Evolutionary conservation across 2,329 filamentous ascomycete species (phyloP), one percentile per base, ranked within the genome.

Genomic region (Parastagonospora nodorum): DNA sequence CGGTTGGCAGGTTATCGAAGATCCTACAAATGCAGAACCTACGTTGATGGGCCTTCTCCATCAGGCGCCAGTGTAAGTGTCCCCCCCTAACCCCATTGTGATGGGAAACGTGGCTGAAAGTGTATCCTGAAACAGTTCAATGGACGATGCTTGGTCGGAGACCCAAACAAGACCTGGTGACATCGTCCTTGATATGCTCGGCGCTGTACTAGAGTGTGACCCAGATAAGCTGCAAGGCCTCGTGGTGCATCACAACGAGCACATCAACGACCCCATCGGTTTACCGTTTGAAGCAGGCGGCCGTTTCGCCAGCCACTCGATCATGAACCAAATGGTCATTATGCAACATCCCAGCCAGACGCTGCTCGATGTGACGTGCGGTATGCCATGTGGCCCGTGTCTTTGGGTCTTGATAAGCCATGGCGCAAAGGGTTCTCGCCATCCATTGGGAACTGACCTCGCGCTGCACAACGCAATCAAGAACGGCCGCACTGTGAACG

Each of bases 401-500:
- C 41, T 68, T 5, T 72, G 67, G 65, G 51, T 69, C 0, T 40
- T 73, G 1, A 9, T 69, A 12, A 53, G 60, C 0, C 58, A 71
- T 43, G 63, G 63, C n/a, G 69, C 59, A 4, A 70, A 57, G 47
- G 61, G 68, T 24, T 64, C 68, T 4, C 62, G 46, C 12, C 65
- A 72, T 40, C 69, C 69, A 2, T 55, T 67, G 5, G 69, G 69
- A 1, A 69, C 60, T 5, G 69, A 72, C 32, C 48, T 71, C 9
- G 63, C 71, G 1, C 50, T 74, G 7, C 64, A 72, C 32, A 74
- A 72, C 48, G 71, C 69, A 4, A 73, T 72, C 38, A 72, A 66
- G 38, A 73, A 73, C 29, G 65, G 63, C 14, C 56, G 68, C 4
- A 44, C 53, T 2, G 64, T 65, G 33, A 71, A 63, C 9, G 67